Base-by-base conservation (phyloP, 2,329 filamentous ascomycete species). In the Apiospora malaysiana region DNA sequence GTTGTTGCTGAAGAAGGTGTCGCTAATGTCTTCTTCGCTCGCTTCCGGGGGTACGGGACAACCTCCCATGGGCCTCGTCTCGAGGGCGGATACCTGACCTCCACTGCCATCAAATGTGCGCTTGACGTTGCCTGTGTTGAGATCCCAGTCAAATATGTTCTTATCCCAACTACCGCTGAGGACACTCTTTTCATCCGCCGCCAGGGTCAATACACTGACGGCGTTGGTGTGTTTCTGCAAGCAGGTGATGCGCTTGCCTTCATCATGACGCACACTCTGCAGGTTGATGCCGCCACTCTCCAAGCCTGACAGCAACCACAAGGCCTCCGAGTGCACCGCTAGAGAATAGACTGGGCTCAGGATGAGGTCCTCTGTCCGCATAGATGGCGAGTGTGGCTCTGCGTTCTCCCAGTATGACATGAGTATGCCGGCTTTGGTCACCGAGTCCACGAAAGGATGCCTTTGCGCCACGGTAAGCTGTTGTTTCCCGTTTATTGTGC, bases 371-470 rank as follows among this genome's bases (percentile, higher is more conserved):
- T 92, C 84, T 16, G 85, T 84, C 18, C 82, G 81, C 46, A 81
- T 76, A 9, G 77, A 75, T 0, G 82, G 80, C 0, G 78, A 79
- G 2, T 82, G 74, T 78, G 90, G 89, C 79, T 99, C 95, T 80
- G 98, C 95, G 77, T 98, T 99, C 81, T 98, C 96, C 96, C 96
- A 99, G 81, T 99, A 99, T 68, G 93, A 97, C 88, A 98, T 91
- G 68, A 98, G 84, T 7, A 97, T 93, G 1, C 95, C 96, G 2
- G 95, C 95, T 82, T 99, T 99, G 70, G 94, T 94, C 59, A 99
- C 96, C 76, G 94, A 97, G 80, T 99, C 96, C 51, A 99, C 96
- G 77, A 98, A 99, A 0, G 96, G 96, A 79, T 99, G 96, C 67
- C 93, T 88, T 83, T 99, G 96, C 43, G 96, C 96, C 7, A 99